Evolutionary conservation across 2,329 filamentous ascomycete species (phyloP).

Genomic region (Fusarium sublunatum): DNA sequence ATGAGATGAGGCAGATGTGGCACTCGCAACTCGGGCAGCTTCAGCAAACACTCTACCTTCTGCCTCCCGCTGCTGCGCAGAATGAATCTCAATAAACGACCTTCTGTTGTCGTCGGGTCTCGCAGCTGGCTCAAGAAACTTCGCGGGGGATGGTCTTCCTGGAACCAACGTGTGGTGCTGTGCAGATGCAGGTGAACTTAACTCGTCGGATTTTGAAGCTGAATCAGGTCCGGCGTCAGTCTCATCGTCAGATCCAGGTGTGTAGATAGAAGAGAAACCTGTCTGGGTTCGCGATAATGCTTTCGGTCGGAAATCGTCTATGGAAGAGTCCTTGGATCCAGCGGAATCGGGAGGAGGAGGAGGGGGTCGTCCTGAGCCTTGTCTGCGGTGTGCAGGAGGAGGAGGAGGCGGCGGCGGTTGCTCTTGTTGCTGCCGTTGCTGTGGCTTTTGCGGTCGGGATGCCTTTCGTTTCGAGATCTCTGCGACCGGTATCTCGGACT

Average conservation of each 20-base stretch:
- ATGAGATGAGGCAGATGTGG: constrained; percentile 49
- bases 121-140: constrained; percentile 56
- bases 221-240: constrained; percentile 23
- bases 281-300: constrained; percentile 54
- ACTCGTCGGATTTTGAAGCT: constrained; percentile 30
- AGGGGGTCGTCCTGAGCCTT: constrained; percentile 22
- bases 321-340: constrained; percentile 11
- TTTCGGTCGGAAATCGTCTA: constrained; percentile 64
- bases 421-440: not conserved
- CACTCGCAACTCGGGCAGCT: constrained; percentile 54
- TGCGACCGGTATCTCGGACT: constrained; percentile 76
- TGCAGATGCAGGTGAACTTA: constrained; percentile 32
- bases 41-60: constrained; percentile 70
- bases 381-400: constrained; percentile 44
- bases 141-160: constrained; percentile 52
- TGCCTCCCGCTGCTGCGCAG: constrained; percentile 69
- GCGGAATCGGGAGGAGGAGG: constrained; percentile 27
- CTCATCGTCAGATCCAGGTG: constrained; percentile 37
- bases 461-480: constrained; percentile 74
- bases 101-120: constrained; percentile 64
- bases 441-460: constrained; percentile 44
- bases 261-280: constrained; percentile 46
- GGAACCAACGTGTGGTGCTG: constrained; percentile 47
- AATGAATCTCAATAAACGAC: constrained; percentile 69
- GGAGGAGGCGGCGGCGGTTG: constrained; percentile 35